Conservation (phyloP, 768 basidiomycete species). For the Zangia roseola region DNA sequence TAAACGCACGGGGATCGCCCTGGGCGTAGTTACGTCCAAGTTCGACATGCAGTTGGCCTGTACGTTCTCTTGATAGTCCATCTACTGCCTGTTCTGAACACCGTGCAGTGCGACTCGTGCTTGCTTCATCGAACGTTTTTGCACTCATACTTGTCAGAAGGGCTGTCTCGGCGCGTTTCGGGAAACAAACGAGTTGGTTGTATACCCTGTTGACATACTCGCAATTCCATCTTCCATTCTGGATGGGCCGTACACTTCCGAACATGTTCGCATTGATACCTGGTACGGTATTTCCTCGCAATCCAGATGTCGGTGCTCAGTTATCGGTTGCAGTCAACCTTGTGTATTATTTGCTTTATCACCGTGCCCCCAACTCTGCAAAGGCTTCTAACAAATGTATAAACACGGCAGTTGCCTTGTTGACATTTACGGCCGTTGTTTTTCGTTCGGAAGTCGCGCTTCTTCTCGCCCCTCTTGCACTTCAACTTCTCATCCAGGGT, state of each 20-base stretch:
- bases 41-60: slow-evolving; percentile 69
- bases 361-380: slow-evolving; percentile 36
- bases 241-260: slow-evolving; percentile 90
- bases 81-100: background rate
- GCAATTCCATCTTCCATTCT: slow-evolving; percentile 92
- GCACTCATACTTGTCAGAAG: slow-evolving; percentile 63
- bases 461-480: slow-evolving; percentile 57
- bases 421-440: slow-evolving; percentile 67
- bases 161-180: slow-evolving; percentile 64
- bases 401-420: slow-evolving; percentile 48
- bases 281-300: slow-evolving; percentile 45
- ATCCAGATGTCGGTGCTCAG: background rate
- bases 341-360: slow-evolving; percentile 48
- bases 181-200: slow-evolving; percentile 49
- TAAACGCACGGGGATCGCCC: slow-evolving; percentile 38
- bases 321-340: slow-evolving; percentile 46
- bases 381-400: slow-evolving; percentile 37
- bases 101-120: slow-evolving; percentile 64
- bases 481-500: slow-evolving; percentile 50
- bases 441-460: slow-evolving; percentile 79
- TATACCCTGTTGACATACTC: slow-evolving; percentile 71
- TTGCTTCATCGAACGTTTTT: slow-evolving; percentile 64
- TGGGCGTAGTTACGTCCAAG: slow-evolving; percentile 53
- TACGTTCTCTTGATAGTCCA: slow-evolving; percentile 34
- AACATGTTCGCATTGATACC: slow-evolving; percentile 89